Conservation (phyloP, 2,329 filamentous ascomycete species). For the Coniochaeta sp. region DNA sequence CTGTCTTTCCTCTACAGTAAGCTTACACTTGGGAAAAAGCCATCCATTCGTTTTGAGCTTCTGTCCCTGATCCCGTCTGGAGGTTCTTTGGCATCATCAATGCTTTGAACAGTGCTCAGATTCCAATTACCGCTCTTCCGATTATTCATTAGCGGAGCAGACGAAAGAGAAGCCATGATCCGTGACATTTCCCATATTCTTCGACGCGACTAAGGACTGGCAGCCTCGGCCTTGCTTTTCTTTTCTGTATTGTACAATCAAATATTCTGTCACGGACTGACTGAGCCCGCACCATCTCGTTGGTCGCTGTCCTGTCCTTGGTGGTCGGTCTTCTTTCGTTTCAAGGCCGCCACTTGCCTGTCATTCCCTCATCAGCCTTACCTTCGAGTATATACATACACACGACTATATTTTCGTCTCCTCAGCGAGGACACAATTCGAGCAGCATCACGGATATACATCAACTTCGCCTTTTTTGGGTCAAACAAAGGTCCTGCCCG, state of each 20-base stretch:
- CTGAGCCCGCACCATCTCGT: neutral
- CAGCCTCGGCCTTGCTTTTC: neutral
- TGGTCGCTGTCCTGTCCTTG: neutral
- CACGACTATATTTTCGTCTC: neutral
- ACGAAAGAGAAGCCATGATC: neutral
- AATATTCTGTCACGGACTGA: neutral
- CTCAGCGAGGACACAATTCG: neutral
- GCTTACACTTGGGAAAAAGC: too few relatives aligned
- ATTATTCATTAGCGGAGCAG: neutral
- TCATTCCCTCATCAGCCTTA: neutral
- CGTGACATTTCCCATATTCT: neutral
- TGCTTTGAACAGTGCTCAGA: too few relatives aligned
- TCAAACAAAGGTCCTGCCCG: neutral
- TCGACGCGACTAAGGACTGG: neutral
- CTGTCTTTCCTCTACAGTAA: too few relatives aligned
- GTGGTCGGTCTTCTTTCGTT: neutral
- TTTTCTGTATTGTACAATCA: too few relatives aligned
- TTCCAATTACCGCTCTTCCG: too few relatives aligned
- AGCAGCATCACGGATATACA: neutral
- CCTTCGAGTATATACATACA: neutral
- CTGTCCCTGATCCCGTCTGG: too few relatives aligned
- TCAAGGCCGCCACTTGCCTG: neutral
- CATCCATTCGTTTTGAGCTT: too few relatives aligned
- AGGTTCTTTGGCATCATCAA: neutral
- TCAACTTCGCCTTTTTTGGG: neutral